Percentiles rank a stretch among this genome's conserved stretches.
phyloP scores from a whole-genome alignment of 306 rosid genomes.

The Vigna angularis region DNA sequence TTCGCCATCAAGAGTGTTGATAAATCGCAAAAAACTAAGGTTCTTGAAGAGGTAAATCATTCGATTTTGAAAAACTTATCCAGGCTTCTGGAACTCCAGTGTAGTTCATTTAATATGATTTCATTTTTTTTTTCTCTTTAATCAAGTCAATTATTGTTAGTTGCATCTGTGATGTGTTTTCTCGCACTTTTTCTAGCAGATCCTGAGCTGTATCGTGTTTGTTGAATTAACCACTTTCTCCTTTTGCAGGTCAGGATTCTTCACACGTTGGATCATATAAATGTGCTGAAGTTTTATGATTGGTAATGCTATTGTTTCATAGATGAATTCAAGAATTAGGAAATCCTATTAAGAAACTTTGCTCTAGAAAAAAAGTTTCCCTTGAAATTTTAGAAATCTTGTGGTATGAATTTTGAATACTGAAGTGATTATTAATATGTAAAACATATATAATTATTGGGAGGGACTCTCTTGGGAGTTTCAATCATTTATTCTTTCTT shows the following conservation, averaged over 20 bases:
- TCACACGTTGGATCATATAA: constrained; percentile 80
- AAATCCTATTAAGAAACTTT: neutral
- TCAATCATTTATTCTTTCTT: neutral
- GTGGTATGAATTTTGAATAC: neutral
- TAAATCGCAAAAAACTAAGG: constrained; percentile 84
- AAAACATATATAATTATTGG: neutral
- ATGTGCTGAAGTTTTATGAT: constrained; percentile 78
- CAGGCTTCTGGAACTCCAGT: neutral
- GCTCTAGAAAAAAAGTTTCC: neutral
- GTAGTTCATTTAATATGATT: constrained; percentile 28
- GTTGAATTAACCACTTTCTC: neutral
- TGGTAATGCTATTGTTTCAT: constrained; percentile 59
- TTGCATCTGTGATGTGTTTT: neutral
- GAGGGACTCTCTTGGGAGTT: neutral
- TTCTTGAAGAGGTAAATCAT: constrained; percentile 89
- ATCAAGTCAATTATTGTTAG: neutral
- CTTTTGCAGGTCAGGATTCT: constrained; percentile 86
- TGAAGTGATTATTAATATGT: neutral
- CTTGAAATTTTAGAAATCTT: constrained; percentile 9
- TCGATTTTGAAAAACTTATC: neutral
- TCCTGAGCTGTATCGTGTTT: constrained; percentile 32
- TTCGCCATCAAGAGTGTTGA: constrained; percentile 94
- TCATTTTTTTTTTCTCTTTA: neutral
- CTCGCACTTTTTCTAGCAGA: constrained; percentile 2
- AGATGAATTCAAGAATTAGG: neutral